Conservation (phyloP, 441 rosid genomes). For the California macrophylla region DNA sequence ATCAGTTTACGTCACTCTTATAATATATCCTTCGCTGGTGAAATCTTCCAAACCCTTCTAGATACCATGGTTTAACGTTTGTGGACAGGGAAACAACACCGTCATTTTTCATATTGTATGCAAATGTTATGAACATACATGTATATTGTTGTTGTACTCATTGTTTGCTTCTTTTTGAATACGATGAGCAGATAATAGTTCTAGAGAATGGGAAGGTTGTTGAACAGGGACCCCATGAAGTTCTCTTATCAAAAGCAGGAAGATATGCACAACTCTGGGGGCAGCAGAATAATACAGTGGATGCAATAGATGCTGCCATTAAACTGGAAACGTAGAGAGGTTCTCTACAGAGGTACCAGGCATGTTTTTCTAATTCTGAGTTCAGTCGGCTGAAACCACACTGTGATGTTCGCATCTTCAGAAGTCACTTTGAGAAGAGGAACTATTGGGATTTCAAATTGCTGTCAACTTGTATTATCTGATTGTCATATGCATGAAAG, state of each 20-base stretch:
- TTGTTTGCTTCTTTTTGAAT: not conserved
- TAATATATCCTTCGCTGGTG: too few relatives aligned
- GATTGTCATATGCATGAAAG: too few relatives aligned
- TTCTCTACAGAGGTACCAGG: too few relatives aligned
- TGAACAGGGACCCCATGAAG: slow-evolving; percentile 87
- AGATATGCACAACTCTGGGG: slow-evolving; percentile 95
- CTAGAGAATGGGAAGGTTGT: slow-evolving; percentile 88
- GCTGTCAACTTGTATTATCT: too few relatives aligned
- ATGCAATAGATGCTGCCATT: slow-evolving; percentile 49
- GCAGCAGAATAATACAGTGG: slow-evolving; percentile 67
- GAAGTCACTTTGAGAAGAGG: too few relatives aligned
- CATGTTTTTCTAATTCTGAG: too few relatives aligned
- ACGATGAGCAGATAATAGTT: slow-evolving; percentile 63
- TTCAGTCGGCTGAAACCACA: too few relatives aligned
- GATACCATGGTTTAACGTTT: too few relatives aligned
- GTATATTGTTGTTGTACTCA: not conserved
- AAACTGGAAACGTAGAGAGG: slow-evolving; percentile 26
- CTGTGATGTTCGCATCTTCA: too few relatives aligned
- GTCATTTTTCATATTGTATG: not conserved
- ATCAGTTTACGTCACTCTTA: too few relatives aligned
- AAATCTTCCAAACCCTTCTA: not conserved
- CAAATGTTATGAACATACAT: not conserved
- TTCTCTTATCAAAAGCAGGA: slow-evolving; percentile 60
- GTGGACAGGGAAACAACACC: too few relatives aligned
- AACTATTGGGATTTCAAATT: too few relatives aligned